Base-by-base conservation (phyloP, 345 rosid genomes). In the Eucalyptus fibrosa region DNA sequence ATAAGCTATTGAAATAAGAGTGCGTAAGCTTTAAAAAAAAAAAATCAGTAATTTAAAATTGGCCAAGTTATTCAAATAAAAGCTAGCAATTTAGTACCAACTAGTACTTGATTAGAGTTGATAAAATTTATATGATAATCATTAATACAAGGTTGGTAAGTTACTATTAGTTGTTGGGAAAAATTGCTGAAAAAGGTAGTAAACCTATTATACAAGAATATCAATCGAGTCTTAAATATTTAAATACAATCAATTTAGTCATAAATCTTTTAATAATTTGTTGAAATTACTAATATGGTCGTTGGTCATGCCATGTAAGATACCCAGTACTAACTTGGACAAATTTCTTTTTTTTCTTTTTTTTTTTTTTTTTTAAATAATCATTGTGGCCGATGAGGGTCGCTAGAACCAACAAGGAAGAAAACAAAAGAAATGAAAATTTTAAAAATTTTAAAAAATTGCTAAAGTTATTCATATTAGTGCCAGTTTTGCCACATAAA, bases 401-500 rank as follows among this genome's bases (percentile, higher is more conserved):
- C 0, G 62, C 62, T 56, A 24, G 62, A 56, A 56, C 14, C 30
- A 24, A 23, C 62, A 56, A 56, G 13, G 14, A 53, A 53, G 7
- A 56, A 56, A 56, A 56, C 6, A 56, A 56, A 56, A 11, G 14
- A 56, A 5, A 56, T 53, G 59, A 56, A 56, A 56, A 23, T 24
- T 26, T 59, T 12, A 60, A 6, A 60, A 28, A 3, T 1, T 28
- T 30, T 3, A 3, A 62, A 62, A 62, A 28, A 1, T 12, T 62
- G 8, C 0, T 6, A 62, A 62, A 6, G 0, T 62, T 30, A 2
- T 28, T 3, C 4, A 62, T 13, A 3, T 62, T 2, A 28, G 2
- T 12, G 34, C 2, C 0, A 7, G 0, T 30, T 4, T 30, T 3
- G 32, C 2, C 69, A 30, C 0, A 0, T 62, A 30, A 2, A 2